Evolutionary conservation across 306 rosid genomes (phyloP).

Genomic region (Cicer pinnatifidum): DNA sequence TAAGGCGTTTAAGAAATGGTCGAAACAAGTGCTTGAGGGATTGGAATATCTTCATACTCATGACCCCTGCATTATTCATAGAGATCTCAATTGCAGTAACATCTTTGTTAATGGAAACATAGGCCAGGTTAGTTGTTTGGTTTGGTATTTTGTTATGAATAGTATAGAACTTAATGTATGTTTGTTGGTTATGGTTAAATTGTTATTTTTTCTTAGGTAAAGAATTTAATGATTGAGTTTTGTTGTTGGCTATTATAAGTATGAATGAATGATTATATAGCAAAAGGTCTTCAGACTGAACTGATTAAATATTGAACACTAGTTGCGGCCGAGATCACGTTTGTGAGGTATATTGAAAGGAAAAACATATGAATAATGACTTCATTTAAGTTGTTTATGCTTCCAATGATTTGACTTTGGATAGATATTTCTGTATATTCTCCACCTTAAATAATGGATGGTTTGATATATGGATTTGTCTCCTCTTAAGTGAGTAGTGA

Average conservation of each 20-base stretch:
- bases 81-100: slow-evolving; percentile 97
- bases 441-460: neutral
- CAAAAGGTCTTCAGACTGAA: neutral
- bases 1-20: slow-evolving; percentile 94
- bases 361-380: slow-evolving; percentile 3
- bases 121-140: slow-evolving; percentile 77
- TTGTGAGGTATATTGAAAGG: neutral
- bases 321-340: neutral
- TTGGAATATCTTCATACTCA: slow-evolving; percentile 89
- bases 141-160: neutral
- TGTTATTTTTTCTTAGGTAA: neutral
- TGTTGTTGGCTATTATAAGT: slow-evolving; percentile 11
- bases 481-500: neutral
- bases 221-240: slow-evolving; percentile 4
- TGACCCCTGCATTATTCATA: slow-evolving; percentile 89
- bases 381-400: slow-evolving; percentile 3
- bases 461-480: slow-evolving; percentile 3
- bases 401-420: neutral
- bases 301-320: slow-evolving; percentile 11
- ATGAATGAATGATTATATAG: neutral
- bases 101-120: slow-evolving; percentile 86
- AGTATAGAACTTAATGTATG: neutral
- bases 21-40: slow-evolving; percentile 87
- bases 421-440: neutral
- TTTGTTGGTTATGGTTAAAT: neutral